Evolutionary conservation across 495 filamentous ascomycete genomes (phyloP).

Genomic region (Hypoxylon fuscum): DNA sequence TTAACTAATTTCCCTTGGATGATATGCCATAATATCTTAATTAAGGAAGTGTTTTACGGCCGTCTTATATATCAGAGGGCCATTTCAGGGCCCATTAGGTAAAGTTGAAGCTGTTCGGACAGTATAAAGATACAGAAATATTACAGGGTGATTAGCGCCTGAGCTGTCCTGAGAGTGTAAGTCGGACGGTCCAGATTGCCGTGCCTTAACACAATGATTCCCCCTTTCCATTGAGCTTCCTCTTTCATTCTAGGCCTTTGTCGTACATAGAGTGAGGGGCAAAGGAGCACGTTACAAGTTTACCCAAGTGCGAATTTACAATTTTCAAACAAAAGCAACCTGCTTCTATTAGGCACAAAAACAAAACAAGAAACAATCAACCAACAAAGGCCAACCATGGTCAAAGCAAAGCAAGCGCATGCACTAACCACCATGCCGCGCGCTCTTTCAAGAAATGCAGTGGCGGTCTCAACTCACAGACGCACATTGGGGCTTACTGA

Average conservation of each 20-base stretch:
- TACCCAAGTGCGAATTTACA: not conserved
- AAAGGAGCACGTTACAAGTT: slow-evolving; percentile 4
- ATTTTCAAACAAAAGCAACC: not conserved
- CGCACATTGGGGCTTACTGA: not conserved
- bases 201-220: not conserved
- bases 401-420: slow-evolving; percentile 1
- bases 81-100: too few species aligned
- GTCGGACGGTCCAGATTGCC: too few species aligned
- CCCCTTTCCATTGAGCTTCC: slow-evolving; percentile 7
- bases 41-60: too few species aligned
- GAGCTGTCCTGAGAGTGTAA: too few species aligned
- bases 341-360: not conserved
- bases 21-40: too few species aligned
- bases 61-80: too few species aligned
- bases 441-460: slow-evolving; percentile 20
- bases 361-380: not conserved
- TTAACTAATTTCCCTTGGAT: too few species aligned
- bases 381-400: too few species aligned
- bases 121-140: too few species aligned
- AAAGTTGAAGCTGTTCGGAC: too few species aligned
- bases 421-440: slow-evolving; percentile 13
- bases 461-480: slow-evolving; percentile 33
- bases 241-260: not conserved
- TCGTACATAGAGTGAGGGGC: not conserved
- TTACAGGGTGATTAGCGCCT: too few species aligned